Base-by-base conservation (phyloP, 768 basidiomycete species). In the Suillus luteus region DNA sequence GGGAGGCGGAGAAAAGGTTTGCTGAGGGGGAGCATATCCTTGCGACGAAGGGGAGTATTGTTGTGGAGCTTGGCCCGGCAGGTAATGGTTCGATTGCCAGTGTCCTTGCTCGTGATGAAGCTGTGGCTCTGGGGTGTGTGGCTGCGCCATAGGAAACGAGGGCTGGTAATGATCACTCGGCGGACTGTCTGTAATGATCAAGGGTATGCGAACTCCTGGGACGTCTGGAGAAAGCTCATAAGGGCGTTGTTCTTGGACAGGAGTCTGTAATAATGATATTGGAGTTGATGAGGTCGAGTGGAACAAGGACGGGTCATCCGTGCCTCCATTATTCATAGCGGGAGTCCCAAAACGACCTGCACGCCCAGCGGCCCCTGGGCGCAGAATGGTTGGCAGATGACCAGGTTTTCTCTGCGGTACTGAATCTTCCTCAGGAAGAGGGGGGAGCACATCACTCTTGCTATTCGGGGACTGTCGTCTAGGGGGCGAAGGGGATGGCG, bases 351-450 rank as follows among this genome's bases (percentile, higher is more conserved):
- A 55, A 69, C 68, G 60, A 55, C 69, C 55, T 55, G 70, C 55
- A 63, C 74, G 63, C 14, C 65, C 64, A 40, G 69, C 65, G 11
- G 72, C 68, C 60, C 79, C 76, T 17, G 84, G 79, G 41, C 81
- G 81, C n/a, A 85, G 76, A 38, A 79, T 72, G 1, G 77, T 70
- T 10, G 85, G 83, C 14, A 81, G 64, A 43, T 70, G 65, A 8
- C 61, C 66, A 17, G 64, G 24, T 14, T 63, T 65, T 65, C 70
- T 65, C 65, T 69, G 62, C 66, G 52, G 69, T 59, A 24, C 44
- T 49, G 10, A 64, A 74, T 37, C 4, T 5, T 74, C 69, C 14
- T 74, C 75, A 0, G 80, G 81, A 27, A 81, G 69, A 19, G 82
- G 78, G 14, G 84, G 82, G 12, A 83, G 73, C 8, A 76, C 66